These are phyloP conservation scores for Cynanchum wilfordii DNA, from an alignment of 257 asterid species.

Conservation along the genomic window DNA sequence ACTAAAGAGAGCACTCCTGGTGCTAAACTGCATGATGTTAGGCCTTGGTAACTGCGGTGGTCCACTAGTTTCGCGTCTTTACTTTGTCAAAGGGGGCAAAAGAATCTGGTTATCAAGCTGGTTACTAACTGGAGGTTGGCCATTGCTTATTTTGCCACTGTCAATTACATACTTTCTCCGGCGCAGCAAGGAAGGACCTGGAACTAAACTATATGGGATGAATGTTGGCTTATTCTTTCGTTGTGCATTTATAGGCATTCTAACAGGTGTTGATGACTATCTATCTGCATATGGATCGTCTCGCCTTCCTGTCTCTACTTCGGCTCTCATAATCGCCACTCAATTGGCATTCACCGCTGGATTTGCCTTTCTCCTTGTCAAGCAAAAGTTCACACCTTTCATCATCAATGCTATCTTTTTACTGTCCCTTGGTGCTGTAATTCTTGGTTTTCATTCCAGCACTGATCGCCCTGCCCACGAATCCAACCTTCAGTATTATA, in stretches of 20 bases:
- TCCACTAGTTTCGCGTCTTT: conserved; percentile 25
- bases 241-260: conserved; percentile 18
- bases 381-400: conserved; percentile 17
- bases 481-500: conserved; percentile 16
- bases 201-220: conserved; percentile 9
- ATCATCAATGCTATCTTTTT: conserved; percentile 19
- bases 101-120: conserved; percentile 30
- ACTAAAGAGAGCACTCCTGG: conserved; percentile 20
- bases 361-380: conserved; percentile 28
- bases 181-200: conserved; percentile 2
- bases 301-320: conserved; percentile 22
- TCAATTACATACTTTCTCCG: conserved; percentile 15
- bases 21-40: conserved; percentile 22
- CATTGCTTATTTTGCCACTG: conserved; percentile 19
- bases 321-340: conserved; percentile 27
- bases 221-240: conserved; percentile 10
- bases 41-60: conserved; percentile 31
- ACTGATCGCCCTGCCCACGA: conserved; percentile 23
- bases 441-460: conserved; percentile 25
- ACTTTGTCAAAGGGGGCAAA: conserved; percentile 31
- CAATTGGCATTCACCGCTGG: conserved; percentile 31
- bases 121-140: conserved; percentile 28
- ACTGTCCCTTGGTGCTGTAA: conserved; percentile 23
- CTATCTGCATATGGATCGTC: conserved; percentile 26
- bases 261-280: conserved; percentile 22